Evolutionary conservation across 805 yeast species (phyloP), one percentile per base, ranked within the genome.

Genomic region (Nakazawaea wyomingensis): DNA sequence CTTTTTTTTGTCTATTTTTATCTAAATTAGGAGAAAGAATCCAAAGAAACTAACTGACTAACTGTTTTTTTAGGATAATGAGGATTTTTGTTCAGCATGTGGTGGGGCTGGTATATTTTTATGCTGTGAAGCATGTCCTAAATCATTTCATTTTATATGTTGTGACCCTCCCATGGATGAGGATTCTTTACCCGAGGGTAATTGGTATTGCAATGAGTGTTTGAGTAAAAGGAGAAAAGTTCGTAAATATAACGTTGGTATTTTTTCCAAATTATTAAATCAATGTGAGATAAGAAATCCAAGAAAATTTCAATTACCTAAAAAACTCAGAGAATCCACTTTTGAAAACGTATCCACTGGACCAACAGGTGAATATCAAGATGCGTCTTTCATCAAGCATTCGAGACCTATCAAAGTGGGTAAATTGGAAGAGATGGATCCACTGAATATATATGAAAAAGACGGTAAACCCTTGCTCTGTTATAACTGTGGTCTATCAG

Each of bases 81-180:
- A 90, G 48, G 99, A 91, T 60, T 90, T 74, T 59, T 91, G 99
- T 56, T 69, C 85, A n/a, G 72, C 93, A 0, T 91, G 99, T 65
- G 90, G 95, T 2, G 86, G 88, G 21, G 69, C 89, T 0, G 99
- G 99, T 10, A 72, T 85, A 21, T 89, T 91, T 53, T 68, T 91
- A 19, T 93, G 98, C 62, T 91, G 99, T 64, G 99, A 91, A 53
- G 72, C 85, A 2, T 91, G 99, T 61, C 96, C 97, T 0, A 74
- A 73, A 53, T 85, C 96, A 2, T 93, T 91, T 62, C 99, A 91
- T 58, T 88, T 93, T 56, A 71, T 85, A 4, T 91, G 99, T 60
- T 76, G 91, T 47, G 84, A 86, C 54, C 98, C 98, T 3, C 98
- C 99, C 0, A 64, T 82, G 27, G 87, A 83, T 51, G 88, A 83